Evolutionary conservation across 1,139 yeast genomes (phyloP).

Genomic region (Kodamaea fungicola): DNA sequence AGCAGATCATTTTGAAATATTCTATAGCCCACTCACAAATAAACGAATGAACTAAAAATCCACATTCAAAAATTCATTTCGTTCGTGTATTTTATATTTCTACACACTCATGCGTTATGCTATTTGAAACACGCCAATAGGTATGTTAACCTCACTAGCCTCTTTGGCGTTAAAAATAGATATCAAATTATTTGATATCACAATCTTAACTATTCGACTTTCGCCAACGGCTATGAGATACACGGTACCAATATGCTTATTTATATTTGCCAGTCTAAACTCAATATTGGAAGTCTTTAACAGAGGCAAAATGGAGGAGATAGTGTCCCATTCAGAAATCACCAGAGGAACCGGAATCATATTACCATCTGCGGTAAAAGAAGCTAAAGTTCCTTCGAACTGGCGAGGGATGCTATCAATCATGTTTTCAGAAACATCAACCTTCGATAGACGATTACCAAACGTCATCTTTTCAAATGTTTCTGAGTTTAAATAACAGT

Average conservation of each 20-base stretch:
- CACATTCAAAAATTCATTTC: too few species aligned
- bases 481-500: constrained; percentile 2
- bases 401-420: neutral
- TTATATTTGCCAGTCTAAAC: neutral
- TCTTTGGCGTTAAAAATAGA: constrained; percentile 1
- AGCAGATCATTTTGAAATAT: too few species aligned
- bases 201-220: constrained; percentile 1
- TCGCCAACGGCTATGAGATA: neutral
- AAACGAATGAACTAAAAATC: too few species aligned
- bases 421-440: constrained; percentile 3
- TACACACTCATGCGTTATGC: too few species aligned
- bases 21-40: too few species aligned
- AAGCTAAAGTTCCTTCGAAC: neutral
- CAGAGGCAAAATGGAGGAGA: constrained; percentile 2
- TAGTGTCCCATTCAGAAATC: neutral
- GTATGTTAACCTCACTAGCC: neutral
- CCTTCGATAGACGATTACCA: neutral
- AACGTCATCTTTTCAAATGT: constrained; percentile 1
- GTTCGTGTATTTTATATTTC: too few species aligned
- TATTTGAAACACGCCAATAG: neutral
- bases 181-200: neutral
- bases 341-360: constrained; percentile 1
- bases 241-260: neutral
- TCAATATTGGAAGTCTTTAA: neutral
- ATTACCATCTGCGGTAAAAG: neutral